Percentiles rank a stretch among this genome's conserved stretches.
Conservation (phyloP, 2,329 filamentous ascomycete genomes). For the Xylaria sp. region DNA sequence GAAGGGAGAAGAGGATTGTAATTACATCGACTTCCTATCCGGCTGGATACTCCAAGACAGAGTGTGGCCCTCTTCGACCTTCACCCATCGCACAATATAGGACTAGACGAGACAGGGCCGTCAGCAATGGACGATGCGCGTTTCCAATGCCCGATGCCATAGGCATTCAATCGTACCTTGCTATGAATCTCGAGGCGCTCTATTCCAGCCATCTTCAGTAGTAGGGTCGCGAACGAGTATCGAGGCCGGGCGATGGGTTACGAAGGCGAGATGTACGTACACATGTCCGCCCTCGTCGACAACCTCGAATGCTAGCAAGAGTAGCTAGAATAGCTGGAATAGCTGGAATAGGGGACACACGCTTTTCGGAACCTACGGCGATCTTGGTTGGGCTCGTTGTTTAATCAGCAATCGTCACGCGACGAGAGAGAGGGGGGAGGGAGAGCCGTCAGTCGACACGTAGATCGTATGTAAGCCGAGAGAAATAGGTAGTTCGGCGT, state of each 20-base stretch:
- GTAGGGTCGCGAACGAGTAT: constrained; percentile 7
- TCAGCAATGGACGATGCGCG: constrained; percentile 37
- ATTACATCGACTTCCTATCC: constrained; percentile 93
- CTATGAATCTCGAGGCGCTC: constrained; percentile 97
- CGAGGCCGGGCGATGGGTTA: constrained; percentile 22
- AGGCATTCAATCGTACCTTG: constrained; percentile 71
- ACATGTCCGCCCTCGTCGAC: constrained; percentile 9
- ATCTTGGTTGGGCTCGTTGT: not conserved
- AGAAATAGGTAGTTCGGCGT: constrained; percentile 2
- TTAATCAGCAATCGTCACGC: not conserved
- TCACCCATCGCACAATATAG: constrained; percentile 97
- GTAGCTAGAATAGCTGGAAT: no score
- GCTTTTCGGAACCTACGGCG: constrained; percentile 5
- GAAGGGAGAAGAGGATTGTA: constrained; percentile 24
- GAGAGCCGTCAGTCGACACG: not conserved
- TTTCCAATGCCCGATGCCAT: constrained; percentile 5
- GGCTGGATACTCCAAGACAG: constrained; percentile 98
- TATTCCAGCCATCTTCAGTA: constrained; percentile 81
- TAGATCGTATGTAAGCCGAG: not conserved
- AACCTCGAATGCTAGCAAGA: not conserved
- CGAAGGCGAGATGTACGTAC: constrained; percentile 20
- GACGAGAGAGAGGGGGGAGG: not conserved
- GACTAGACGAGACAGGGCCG: constrained; percentile 67
- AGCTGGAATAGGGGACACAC: not conserved
- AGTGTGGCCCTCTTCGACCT: constrained; percentile 88